Conservation (phyloP, 805 yeast genomes). For the Nakazawaea molendinolei region DNA sequence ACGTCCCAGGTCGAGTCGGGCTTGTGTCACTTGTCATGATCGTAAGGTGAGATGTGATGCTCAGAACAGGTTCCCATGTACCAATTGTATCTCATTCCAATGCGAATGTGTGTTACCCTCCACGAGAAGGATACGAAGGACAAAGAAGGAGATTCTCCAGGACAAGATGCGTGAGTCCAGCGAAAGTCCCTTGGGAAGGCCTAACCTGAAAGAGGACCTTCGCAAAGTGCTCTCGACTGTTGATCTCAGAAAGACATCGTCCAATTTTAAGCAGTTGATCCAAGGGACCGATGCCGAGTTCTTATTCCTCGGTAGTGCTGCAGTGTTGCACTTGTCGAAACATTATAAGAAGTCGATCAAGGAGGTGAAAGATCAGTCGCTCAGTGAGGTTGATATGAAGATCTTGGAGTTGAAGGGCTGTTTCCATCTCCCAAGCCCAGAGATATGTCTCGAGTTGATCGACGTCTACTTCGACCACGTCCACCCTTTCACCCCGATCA, state of each 20-base stretch:
- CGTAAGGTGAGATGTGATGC: conserved; percentile 81
- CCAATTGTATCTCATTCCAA: conserved; percentile 67
- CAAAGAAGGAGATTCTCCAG: conserved; percentile 19
- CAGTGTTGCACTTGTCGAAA: conserved; percentile 39
- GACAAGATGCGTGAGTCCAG: conserved; percentile 7
- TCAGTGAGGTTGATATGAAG: conserved; percentile 45
- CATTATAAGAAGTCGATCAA: conserved; percentile 35
- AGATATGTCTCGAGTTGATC: conserved; percentile 53
- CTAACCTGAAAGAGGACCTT: conserved; percentile 5
- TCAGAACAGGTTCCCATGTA: conserved; percentile 48
- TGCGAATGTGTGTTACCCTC: conserved; percentile 68
- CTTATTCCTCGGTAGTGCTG: conserved; percentile 48
- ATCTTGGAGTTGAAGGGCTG: conserved; percentile 62
- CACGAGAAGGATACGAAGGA: conserved; percentile 37
- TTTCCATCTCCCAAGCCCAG: conserved; percentile 57
- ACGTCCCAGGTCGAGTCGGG: conserved; percentile 59
- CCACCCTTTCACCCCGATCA: conserved; percentile 64
- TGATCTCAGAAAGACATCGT: conserved; percentile 12
- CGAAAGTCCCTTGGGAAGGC: no score
- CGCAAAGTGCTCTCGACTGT: conserved; percentile 14
- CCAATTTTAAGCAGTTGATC: conserved; percentile 15
- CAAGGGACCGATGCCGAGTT: conserved; percentile 17
- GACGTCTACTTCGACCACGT: conserved; percentile 55
- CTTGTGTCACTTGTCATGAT: conserved; percentile 72
- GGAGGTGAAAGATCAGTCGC: conserved; percentile 15